Evolutionary conservation across 306 rosid genomes (phyloP), one percentile per base, ranked within the genome.

Genomic region (Casuarina glauca): DNA sequence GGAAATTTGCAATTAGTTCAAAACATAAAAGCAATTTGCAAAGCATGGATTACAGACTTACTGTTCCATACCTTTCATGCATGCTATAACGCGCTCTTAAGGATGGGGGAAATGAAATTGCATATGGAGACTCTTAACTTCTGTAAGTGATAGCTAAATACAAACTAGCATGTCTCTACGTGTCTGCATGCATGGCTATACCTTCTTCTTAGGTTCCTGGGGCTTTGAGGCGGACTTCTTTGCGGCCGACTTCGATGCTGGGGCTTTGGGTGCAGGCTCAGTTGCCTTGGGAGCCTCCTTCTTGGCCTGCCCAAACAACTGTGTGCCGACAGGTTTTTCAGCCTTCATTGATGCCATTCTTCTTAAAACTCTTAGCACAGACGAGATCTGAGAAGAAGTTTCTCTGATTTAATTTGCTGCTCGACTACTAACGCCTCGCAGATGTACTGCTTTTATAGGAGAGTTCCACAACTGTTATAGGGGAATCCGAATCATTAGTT

Each of bases 201-300:
- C 93, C 96, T 84, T 93, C 86, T 87, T 89, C 87, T 91, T 90
- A 32, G 91, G 82, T 50, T 89, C 96, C 45, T 78, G 88, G 26
- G 88, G 76, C 82, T 84, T 93, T 57, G 79, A 83, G 46, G 87
- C 82, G 70, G 90, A 74, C 86, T 90, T 90, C 86, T 89, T 88
- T 12, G 90, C 38, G 63, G 83, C 75, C 5, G 91, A 74, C 82
- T 89, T 91, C 19, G 95, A 78, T 51, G 87, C 81, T 5, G 84
- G 73, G 67, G 74, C 74, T 74, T 83, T 85, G 69, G 79, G 70
- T n/a, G 77, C 72, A 38, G 48, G 78, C 8, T 80, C 81, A 35
- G 70, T 69, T 4, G 57, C 64, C 81, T 84, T 84, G 67, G 81
- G 9, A 7, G 69, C 82, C 66, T 80, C 87, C 68, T 88, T 85